phyloP scores from a whole-genome alignment of 1,139 yeast genomes.

The Lodderomyces beijingensis region DNA sequence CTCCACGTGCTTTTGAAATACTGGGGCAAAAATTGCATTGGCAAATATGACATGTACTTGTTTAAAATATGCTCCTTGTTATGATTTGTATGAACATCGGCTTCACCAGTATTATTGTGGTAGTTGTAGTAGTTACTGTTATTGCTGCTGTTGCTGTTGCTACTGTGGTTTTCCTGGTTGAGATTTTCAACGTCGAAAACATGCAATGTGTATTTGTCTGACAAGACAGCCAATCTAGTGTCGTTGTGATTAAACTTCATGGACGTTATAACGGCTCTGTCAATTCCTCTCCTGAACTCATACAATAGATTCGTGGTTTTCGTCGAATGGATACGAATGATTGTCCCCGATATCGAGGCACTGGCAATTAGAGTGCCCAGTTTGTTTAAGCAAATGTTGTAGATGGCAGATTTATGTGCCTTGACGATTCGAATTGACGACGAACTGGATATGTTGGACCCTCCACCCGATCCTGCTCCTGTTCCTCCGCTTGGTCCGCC shows the following conservation, averaged over 20 bases:
- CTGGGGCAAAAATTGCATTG: slow-evolving; percentile 50
- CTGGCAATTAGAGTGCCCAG: slow-evolving; percentile 82
- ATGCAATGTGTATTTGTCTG: slow-evolving; percentile 87
- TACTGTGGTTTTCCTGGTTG: not conserved
- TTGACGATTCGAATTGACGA: slow-evolving; percentile 63
- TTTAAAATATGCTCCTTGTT: slow-evolving; percentile 70
- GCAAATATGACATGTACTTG: slow-evolving; percentile 27
- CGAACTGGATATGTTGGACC: no score
- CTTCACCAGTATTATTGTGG: slow-evolving; percentile 1
- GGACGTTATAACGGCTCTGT: slow-evolving; percentile 73
- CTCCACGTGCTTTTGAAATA: slow-evolving; percentile 90
- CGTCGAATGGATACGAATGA: slow-evolving; percentile 75
- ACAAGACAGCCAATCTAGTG: slow-evolving; percentile 71
- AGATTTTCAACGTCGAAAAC: slow-evolving; percentile 51
- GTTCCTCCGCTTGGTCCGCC: not conserved
- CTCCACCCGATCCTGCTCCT: no score
- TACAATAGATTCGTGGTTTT: slow-evolving; percentile 66
- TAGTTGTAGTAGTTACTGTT: not conserved
- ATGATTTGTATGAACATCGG: slow-evolving; percentile 7
- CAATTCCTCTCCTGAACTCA: slow-evolving; percentile 87
- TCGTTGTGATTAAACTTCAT: slow-evolving; percentile 82
- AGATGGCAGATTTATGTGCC: slow-evolving; percentile 73
- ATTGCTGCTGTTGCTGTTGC: not conserved
- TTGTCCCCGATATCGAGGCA: slow-evolving; percentile 84
- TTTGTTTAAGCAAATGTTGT: slow-evolving; percentile 63